phyloP scores from a whole-genome alignment of 2,329 filamentous ascomycete genomes.

The Chlorencoelia australis region DNA sequence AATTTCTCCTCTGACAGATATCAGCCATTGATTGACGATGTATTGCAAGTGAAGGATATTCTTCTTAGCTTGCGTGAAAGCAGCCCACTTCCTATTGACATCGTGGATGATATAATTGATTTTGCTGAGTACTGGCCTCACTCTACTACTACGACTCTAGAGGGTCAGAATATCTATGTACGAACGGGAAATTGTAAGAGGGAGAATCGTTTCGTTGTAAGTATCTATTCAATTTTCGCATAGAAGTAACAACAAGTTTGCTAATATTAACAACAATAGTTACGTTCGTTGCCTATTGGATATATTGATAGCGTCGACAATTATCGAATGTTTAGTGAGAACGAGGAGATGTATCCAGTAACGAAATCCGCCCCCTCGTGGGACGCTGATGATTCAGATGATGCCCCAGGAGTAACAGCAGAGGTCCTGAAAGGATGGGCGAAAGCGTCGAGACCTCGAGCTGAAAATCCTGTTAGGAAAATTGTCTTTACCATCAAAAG shows the following conservation, averaged over 20 bases:
- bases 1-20: constrained; percentile 9
- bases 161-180: constrained; percentile 6
- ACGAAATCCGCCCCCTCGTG: constrained; percentile 11
- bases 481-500: constrained; percentile 49
- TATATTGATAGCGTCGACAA: constrained; percentile 7
- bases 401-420: constrained; percentile 12
- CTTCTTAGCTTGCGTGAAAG: constrained; percentile 30
- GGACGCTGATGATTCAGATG: constrained; percentile 1
- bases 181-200: constrained; percentile 4
- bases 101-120: constrained; percentile 48
- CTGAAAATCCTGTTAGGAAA: constrained; percentile 43
- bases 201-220: constrained; percentile 35
- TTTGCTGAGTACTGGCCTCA: constrained; percentile 54
- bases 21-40: constrained; percentile 37
- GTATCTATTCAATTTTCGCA: constrained; percentile 8
- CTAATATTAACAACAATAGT: constrained; percentile 14
- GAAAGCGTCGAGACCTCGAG: constrained; percentile 8
- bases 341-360: constrained; percentile 4
- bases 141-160: constrained; percentile 24
- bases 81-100: constrained; percentile 39
- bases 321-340: constrained; percentile 4
- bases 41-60: constrained; percentile 38
- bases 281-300: constrained; percentile 24
- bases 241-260: no score
- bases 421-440: constrained; percentile 15